phyloP scores from a whole-genome alignment of 208 protist genomes.

The Angomonas ambiguus region DNA sequence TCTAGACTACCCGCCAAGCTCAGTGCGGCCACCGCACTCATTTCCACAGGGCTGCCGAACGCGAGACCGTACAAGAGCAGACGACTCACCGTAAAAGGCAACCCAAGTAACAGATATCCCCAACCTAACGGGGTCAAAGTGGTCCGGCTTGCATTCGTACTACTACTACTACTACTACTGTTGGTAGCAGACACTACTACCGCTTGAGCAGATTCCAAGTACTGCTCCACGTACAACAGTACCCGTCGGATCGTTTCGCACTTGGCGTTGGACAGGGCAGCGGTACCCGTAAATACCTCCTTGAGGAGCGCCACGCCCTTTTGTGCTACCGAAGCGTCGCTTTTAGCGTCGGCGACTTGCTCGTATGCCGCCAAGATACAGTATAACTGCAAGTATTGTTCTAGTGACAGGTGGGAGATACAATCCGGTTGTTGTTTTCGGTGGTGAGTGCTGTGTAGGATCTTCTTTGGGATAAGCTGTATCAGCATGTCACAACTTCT shows the following conservation, averaged over 20 bases:
- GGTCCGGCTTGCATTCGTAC: conserved; percentile 20
- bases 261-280: conserved; percentile 4
- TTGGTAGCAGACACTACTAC: no score
- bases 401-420: conserved; percentile 60
- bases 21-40: conserved; percentile 54
- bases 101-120: conserved; percentile 32
- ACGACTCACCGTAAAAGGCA: conserved; percentile 43
- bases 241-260: conserved; percentile 25
- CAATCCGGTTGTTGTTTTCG: conserved; percentile 59
- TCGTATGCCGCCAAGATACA: conserved; percentile 64
- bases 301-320: background rate
- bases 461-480: conserved; percentile 77
- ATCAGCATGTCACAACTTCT: conserved; percentile 36
- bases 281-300: background rate
- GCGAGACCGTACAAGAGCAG: conserved; percentile 40
- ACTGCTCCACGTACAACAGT: conserved; percentile 48
- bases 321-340: conserved; percentile 2
- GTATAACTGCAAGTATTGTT: conserved; percentile 68
- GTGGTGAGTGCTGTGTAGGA: conserved; percentile 70
- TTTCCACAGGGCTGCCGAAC: conserved; percentile 43
- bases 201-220: conserved; percentile 58
- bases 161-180: conserved; percentile 35
- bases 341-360: conserved; percentile 30
- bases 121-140: conserved; percentile 41
- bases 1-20: conserved; percentile 65